phyloP scores from a whole-genome alignment of 352 stramenopile species.

The Globisporangium yorkense region DNA sequence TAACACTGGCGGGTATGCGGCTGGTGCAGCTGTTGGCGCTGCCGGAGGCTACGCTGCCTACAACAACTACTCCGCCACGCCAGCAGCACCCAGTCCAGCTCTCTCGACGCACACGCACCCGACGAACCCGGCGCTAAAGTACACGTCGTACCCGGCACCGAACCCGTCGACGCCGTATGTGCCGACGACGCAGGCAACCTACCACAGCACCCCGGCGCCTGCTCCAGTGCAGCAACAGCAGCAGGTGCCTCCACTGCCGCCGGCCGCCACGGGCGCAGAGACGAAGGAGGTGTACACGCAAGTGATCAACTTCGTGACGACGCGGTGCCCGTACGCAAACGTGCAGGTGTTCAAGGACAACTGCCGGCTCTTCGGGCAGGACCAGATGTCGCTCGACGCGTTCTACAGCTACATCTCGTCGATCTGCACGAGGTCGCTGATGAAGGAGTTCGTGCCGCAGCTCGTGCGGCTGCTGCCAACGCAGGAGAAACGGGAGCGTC shows the following conservation, averaged over 20 bases:
- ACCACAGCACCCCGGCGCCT: constrained; percentile 31
- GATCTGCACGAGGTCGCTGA: constrained; percentile 61
- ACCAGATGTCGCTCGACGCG: constrained; percentile 78
- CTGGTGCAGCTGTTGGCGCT: constrained; percentile 5
- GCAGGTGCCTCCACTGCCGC: constrained; percentile 45
- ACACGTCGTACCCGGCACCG: constrained; percentile 56
- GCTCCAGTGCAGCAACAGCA: constrained; percentile 28
- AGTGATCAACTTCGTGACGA: constrained; percentile 73
- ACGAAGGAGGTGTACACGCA: constrained; percentile 82
- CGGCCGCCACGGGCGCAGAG: constrained; percentile 46
- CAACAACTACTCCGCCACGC: constrained; percentile 7
- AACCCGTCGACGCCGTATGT: constrained; percentile 29
- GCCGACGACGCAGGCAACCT: constrained; percentile 30
- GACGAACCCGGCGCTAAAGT: constrained; percentile 45
- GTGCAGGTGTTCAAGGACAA: constrained; percentile 86
- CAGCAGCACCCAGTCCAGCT: constrained; percentile 15
- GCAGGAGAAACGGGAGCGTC: constrained; percentile 74
- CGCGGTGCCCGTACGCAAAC: constrained; percentile 77
- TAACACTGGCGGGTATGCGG: constrained; percentile 12
- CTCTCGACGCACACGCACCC: constrained; percentile 42
- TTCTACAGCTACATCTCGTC: constrained; percentile 81
- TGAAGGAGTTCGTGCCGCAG: constrained; percentile 77
- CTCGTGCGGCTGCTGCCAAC: constrained; percentile 79
- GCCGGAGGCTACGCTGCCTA: constrained; percentile 9
- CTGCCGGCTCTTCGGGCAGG: constrained; percentile 81